Evolutionary conservation across 768 basidiomycete genomes (phyloP).

Genomic region (Psilocybe sp.): DNA sequence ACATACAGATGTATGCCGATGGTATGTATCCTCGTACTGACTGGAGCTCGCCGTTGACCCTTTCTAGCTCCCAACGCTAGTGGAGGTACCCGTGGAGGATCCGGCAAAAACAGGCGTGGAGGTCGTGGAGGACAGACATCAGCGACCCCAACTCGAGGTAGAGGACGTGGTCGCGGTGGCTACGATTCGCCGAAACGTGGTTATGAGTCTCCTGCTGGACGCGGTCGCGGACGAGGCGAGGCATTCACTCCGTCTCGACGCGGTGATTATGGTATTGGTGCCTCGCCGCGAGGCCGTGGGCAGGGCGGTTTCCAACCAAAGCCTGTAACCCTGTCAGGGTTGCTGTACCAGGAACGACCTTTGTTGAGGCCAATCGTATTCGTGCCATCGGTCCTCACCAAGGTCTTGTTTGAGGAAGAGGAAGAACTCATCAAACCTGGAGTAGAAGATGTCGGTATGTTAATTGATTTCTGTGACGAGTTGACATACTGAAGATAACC

Average conservation of each 20-base stretch:
- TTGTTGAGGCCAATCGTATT: conserved; percentile 67
- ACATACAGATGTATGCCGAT: conserved; percentile 5
- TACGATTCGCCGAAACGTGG: conserved; percentile 3
- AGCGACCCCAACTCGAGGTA: conserved; percentile 13
- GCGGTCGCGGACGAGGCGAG: conserved; percentile 19
- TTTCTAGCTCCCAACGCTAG: conserved; percentile 4
- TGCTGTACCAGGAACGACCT: conserved; percentile 58
- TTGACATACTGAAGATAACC: conserved; percentile 3
- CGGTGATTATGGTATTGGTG: conserved; percentile 24
- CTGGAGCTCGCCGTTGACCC: too few species aligned
- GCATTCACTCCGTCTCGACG: conserved; percentile 20
- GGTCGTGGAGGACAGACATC: conserved; percentile 15
- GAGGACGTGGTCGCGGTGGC: conserved; percentile 22
- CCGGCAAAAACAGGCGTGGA: conserved; percentile 27
- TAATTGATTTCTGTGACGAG: not conserved
- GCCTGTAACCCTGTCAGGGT: conserved; percentile 46
- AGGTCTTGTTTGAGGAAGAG: conserved; percentile 49
- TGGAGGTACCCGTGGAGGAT: conserved; percentile 8
- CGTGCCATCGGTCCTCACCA: conserved; percentile 55
- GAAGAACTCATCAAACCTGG: conserved; percentile 60
- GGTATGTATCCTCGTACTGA: not conserved
- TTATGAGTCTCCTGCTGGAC: conserved; percentile 9
- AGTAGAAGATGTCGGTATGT: conserved; percentile 51
- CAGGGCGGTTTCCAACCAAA: conserved; percentile 28
- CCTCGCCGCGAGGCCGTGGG: conserved; percentile 21